Conservation (phyloP, 129 eudicot genomes). For the Flaveria brownii region DNA sequence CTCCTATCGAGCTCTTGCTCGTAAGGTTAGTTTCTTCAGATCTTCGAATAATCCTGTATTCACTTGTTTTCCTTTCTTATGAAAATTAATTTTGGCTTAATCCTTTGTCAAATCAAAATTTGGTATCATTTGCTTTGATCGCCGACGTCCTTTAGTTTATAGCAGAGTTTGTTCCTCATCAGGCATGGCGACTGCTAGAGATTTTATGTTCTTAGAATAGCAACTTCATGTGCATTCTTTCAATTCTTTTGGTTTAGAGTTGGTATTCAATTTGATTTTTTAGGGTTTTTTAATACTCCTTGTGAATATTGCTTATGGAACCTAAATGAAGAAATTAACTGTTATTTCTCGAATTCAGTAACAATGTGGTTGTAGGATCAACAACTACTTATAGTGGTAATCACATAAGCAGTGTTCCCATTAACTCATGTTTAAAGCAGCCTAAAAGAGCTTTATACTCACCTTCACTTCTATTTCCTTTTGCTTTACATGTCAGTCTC, state of each 20-base stretch:
- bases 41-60: neutral
- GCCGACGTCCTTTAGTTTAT: neutral
- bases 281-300: neutral
- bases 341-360: neutral
- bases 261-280: neutral
- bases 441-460: neutral
- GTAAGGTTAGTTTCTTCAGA: constrained; percentile 50
- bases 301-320: neutral
- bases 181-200: neutral
- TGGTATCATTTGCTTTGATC: neutral
- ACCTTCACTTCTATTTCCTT: too few relatives aligned
- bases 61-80: neutral
- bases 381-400: neutral
- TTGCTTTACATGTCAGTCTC: too few relatives aligned
- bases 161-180: neutral
- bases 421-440: neutral
- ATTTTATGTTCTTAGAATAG: neutral
- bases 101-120: neutral
- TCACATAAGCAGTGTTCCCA: neutral
- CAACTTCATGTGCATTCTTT: constrained; percentile 2
- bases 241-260: neutral
- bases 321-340: constrained; percentile 8
- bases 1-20: constrained; percentile 90
- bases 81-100: neutral
- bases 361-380: neutral